Conservation (phyloP, 371 early-diverging fungal species). For the Actinomucor elegans region DNA sequence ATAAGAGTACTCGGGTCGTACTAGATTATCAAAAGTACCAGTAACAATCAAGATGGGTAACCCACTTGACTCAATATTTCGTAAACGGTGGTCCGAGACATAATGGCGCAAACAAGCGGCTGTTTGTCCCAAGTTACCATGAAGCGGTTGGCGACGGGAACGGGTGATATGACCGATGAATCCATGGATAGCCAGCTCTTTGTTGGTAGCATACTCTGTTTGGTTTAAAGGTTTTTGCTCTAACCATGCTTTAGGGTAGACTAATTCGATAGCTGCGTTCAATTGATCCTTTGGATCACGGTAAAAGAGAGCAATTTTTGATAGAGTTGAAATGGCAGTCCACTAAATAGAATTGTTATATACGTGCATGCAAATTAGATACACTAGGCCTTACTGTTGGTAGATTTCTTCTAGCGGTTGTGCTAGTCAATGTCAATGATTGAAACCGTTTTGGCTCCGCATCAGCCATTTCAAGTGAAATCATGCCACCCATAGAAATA, state of each 20-base stretch:
- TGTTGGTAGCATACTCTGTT: slow-evolving; percentile 24
- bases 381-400: slow-evolving; percentile 36
- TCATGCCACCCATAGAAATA: slow-evolving; percentile 82
- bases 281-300: slow-evolving; percentile 35
- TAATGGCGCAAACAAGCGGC: slow-evolving; percentile 38
- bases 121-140: slow-evolving; percentile 38
- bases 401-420: slow-evolving; percentile 40
- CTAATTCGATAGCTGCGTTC: slow-evolving; percentile 32
- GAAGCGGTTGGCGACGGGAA: slow-evolving; percentile 33
- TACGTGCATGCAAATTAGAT: not conserved
- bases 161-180: slow-evolving; percentile 20
- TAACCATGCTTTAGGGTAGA: slow-evolving; percentile 41
- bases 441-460: slow-evolving; percentile 32
- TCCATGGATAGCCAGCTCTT: slow-evolving; percentile 26
- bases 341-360: slow-evolving; percentile 32
- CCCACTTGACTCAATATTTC: slow-evolving; percentile 24
- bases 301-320: slow-evolving; percentile 33
- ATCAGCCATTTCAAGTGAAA: slow-evolving; percentile 59
- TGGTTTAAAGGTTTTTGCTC: slow-evolving; percentile 14
- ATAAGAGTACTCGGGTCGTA: slow-evolving; percentile 31
- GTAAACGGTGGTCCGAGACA: slow-evolving; percentile 36
- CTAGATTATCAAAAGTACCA: slow-evolving; percentile 38
- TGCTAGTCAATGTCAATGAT: slow-evolving; percentile 48
- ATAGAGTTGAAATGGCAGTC: slow-evolving; percentile 30
- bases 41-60: slow-evolving; percentile 42